Evolutionary conservation across 176 grass and related monocot genomes (phyloP), one percentile per base, ranked within the genome.

Genomic region (Oryza glaberrima): DNA sequence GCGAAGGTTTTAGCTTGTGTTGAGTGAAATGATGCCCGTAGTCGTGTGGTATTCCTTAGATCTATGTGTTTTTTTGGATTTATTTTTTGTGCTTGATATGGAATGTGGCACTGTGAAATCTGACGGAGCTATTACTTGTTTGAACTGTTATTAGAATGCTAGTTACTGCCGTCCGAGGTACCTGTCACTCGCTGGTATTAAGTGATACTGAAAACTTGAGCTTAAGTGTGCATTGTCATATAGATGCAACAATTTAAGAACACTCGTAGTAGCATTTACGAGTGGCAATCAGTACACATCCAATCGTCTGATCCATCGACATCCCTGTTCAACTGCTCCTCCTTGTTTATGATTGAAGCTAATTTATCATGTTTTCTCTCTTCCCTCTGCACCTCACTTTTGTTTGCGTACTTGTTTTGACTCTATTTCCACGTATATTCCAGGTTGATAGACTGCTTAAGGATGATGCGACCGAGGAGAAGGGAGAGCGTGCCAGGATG

Each of bases 381-480:
- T 20, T n/a, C n/a, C 58, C 8, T 63, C n/a, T 19, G 20, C 8
- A 63, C n/a, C n/a, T 63, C n/a, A 11, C 3, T 23, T 7, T 61
- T 7, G 20, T 22, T 61, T 1, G n/a, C 7, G 52, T 23, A 20
- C 23, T 63, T 23, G 8, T 23, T 23, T 23, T 23, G n/a, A 63
- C 58, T 22, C 3, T 20, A 60, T 63, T 22, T 63, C 58, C 58
- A 9, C 10, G n/a, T 23, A 23, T 63, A 63, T 63, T 63, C 4
- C 58, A 63, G 58, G 58, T 63, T 23, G 84, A 90, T 15, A 74
- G 84, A 61, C 28, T 90, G 26, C 84, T 90, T 38, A 90, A 79
- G 88, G 88, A 90, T 90, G 88, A 90, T 41, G 84, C 88, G 40
- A 6, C 78, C 61, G 38, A 90, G 61, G 80, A 90, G 84, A 86